Evolutionary conservation across 1,284 basidiomycete species (phyloP), one percentile per base, ranked within the genome.

Genomic region (Puccinia novopanici): DNA sequence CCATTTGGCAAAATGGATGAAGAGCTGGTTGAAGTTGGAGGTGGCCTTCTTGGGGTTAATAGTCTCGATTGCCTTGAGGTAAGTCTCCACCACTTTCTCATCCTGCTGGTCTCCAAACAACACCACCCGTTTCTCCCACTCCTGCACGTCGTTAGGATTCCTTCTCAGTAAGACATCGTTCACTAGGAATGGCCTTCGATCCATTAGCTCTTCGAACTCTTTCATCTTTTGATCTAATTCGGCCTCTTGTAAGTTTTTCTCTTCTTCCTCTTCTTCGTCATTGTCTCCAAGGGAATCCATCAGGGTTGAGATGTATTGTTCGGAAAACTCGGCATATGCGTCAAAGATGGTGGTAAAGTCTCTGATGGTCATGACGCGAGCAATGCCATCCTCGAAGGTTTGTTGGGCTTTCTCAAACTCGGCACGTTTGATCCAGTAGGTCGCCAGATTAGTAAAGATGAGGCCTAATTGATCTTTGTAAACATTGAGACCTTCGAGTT

Each of bases 331-430:
- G 40, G 93, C 91, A 85, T 97, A 98, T 4, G 95, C 92, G 85
- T 99, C 96, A 85, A 99, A 99, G 82, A 99, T 95, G 85, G 98
- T 95, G 1, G 94, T 96, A 86, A 99, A 99, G 87, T 99, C 97
- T 34, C 95, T 91, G 82, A 98, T 92, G 0, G 97, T 98, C 84
- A 99, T 88, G 22, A 98, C 95, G 0, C 88, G 89, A 13, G 89
- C 88, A 82, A 98, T 90, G 12, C 95, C 96, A 40, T 90, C 87
- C 86, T 99, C 97, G 85, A 99, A 99, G 0, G 92, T 94, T 78
- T 89, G 89, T 84, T 90, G 92, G 10, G 93, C 94, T 80, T 84
- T 90, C 78, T 95, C 95, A 84, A 99, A 95, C 85, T 98, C 96
- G 82, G 90, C 93, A 1, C 94, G 91, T 87, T 98, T 97, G 87